Conservation (phyloP, 2,329 filamentous ascomycete species). For the Alternaria viburni region DNA sequence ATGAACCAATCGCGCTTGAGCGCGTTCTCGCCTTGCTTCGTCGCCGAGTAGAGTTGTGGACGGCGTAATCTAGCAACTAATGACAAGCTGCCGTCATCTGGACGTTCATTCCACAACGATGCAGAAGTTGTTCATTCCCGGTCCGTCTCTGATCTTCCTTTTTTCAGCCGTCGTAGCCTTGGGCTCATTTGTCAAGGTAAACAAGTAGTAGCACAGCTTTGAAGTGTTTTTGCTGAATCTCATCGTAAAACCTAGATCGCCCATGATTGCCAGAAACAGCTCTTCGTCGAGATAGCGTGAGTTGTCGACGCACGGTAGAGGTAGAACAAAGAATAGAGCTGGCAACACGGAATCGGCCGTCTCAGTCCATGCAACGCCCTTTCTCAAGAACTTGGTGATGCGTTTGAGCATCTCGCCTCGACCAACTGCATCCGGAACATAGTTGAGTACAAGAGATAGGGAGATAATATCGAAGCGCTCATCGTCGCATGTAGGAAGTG, state of each 20-base stretch:
- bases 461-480: conserved; percentile 89
- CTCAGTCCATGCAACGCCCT: conserved; percentile 6
- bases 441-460: conserved; percentile 91
- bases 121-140: conserved; percentile 86
- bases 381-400: conserved; percentile 41
- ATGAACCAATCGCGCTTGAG: neutral
- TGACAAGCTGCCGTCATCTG: neutral
- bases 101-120: conserved; percentile 65
- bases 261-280: conserved; percentile 75
- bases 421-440: conserved; percentile 76
- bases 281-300: conserved; percentile 84
- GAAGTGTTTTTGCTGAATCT: conserved; percentile 73
- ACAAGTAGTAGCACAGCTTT: conserved; percentile 91
- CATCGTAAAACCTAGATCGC: conserved; percentile 73
- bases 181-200: conserved; percentile 60
- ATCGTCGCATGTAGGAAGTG: conserved; percentile 66
- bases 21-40: neutral
- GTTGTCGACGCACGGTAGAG: conserved; percentile 85
- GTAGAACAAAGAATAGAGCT: conserved; percentile 85
- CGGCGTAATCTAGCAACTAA: neutral
- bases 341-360: conserved; percentile 52
- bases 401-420: conserved; percentile 81
- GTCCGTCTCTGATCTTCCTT: conserved; percentile 76
- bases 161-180: conserved; percentile 65
- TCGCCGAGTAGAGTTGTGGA: neutral